Conservation (phyloP, 805 yeast genomes). For the Lachancea lanzarotensis region DNA sequence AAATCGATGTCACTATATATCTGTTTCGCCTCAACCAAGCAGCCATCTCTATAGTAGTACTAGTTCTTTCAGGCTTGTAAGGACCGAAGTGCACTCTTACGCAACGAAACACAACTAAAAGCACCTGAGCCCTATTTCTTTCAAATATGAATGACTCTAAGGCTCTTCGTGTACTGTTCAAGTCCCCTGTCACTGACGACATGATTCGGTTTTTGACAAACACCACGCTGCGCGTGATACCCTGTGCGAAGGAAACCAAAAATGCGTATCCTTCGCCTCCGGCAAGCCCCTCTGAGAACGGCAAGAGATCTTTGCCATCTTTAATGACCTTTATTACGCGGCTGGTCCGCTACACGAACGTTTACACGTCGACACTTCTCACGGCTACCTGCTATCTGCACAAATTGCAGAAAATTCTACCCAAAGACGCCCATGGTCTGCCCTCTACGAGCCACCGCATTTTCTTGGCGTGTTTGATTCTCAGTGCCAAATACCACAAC, state of each 20-base stretch:
- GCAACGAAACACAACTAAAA: no score
- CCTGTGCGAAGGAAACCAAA: conserved; percentile 39
- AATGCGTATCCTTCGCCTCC: conserved; percentile 35
- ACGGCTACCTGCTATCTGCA: conserved; percentile 64
- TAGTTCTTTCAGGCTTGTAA: no score
- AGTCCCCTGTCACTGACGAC: conserved; percentile 65
- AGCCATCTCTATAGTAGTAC: no score
- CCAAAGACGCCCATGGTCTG: conserved; percentile 65
- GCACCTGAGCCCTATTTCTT: no score
- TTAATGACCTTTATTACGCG: conserved; percentile 67
- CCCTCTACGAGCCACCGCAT: conserved; percentile 78
- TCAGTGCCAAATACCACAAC: conserved; percentile 68
- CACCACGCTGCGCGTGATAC: conserved; percentile 59
- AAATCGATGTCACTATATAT: no score
- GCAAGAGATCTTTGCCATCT: conserved; percentile 41
- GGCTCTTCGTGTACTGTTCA: conserved; percentile 54
- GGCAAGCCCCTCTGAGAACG: background rate
- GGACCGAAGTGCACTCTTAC: no score
- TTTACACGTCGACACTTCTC: conserved; percentile 74
- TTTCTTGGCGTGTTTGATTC: conserved; percentile 64
- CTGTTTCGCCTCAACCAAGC: no score
- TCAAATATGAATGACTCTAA: conserved; percentile 40
- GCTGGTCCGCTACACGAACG: conserved; percentile 67
- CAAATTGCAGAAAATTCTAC: conserved; percentile 52
- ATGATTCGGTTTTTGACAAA: conserved; percentile 67